phyloP scores from a whole-genome alignment of 2,329 filamentous ascomycete species.

The Samsoniella hepiali region DNA sequence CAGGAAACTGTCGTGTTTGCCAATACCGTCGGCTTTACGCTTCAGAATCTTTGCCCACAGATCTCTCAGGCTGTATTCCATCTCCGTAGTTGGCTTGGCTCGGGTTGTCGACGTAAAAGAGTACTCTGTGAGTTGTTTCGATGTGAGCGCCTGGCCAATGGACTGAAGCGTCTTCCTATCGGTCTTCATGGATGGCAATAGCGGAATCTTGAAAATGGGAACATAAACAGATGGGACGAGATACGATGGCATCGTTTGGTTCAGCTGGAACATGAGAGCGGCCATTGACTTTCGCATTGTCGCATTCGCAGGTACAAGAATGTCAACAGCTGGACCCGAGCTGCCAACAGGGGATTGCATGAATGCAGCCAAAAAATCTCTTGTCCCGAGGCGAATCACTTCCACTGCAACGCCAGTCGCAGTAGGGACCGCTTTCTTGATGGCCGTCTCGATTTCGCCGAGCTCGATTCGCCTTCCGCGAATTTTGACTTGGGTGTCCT shows the following conservation, averaged over 20 bases:
- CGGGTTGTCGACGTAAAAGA: not conserved
- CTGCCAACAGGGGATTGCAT: not conserved
- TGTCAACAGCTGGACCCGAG: not conserved
- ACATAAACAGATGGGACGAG: conserved; percentile 22
- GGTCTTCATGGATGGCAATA: conserved; percentile 20
- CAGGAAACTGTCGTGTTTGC: not conserved
- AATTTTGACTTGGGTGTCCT: conserved; percentile 55
- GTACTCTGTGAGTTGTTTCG: not conserved
- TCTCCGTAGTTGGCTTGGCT: not conserved
- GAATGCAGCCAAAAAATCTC: not conserved
- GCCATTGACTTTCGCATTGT: not conserved
- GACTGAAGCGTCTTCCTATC: conserved; percentile 16
- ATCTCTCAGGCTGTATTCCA: not conserved
- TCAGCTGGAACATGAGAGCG: not conserved
- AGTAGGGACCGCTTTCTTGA: not conserved
- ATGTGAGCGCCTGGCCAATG: not conserved
- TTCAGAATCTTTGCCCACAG: conserved; percentile 4
- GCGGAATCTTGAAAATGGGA: conserved; percentile 15
- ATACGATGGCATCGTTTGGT: conserved; percentile 17
- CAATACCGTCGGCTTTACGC: not conserved
- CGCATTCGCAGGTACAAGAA: not conserved
- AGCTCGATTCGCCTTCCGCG: conserved; percentile 52
- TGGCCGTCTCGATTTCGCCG: conserved; percentile 22
- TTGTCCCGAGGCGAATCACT: not conserved
- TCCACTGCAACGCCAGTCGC: not conserved